These are phyloP conservation scores for Obelidium mucronatum DNA, from an alignment of 192 early-diverging fungal genomes.

Conservation along the genomic window DNA sequence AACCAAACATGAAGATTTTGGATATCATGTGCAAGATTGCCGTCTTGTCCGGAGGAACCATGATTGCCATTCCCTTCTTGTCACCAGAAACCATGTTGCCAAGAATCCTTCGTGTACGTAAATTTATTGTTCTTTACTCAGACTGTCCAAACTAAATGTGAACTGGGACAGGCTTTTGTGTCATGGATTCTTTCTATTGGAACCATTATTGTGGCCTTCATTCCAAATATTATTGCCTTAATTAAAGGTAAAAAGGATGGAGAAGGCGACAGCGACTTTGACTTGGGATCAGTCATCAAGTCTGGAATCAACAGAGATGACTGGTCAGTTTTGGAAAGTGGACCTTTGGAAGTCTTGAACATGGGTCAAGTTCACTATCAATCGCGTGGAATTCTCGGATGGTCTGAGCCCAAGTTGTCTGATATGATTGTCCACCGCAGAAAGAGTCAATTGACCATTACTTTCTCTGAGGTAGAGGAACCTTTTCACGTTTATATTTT, in stretches of 20 bases:
- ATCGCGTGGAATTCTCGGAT: conserved; percentile 16
- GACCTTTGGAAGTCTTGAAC: conserved; percentile 24
- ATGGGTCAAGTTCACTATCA: conserved; percentile 34
- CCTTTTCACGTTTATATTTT: background rate
- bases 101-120: conserved; percentile 3
- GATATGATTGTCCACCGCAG: conserved; percentile 23
- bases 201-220: background rate
- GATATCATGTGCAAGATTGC: conserved; percentile 31
- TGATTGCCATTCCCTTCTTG: conserved; percentile 23
- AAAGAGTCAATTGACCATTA: conserved; percentile 19
- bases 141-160: background rate
- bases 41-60: conserved; percentile 9
- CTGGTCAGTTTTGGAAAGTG: conserved; percentile 20
- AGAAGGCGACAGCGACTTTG: conserved; percentile 17
- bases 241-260: background rate
- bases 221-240: conserved; percentile 4
- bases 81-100: conserved; percentile 16
- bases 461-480: conserved; percentile 10
- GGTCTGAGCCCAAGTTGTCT: conserved; percentile 17
- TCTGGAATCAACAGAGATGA: conserved; percentile 18
- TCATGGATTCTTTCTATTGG: conserved; percentile 21
- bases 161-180: conserved; percentile 1
- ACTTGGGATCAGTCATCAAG: conserved; percentile 13
- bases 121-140: conserved; percentile 1
- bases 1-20: conserved; percentile 1